Conservation (phyloP, 805 yeast genomes). For the Starmerella ratchasimensis region DNA sequence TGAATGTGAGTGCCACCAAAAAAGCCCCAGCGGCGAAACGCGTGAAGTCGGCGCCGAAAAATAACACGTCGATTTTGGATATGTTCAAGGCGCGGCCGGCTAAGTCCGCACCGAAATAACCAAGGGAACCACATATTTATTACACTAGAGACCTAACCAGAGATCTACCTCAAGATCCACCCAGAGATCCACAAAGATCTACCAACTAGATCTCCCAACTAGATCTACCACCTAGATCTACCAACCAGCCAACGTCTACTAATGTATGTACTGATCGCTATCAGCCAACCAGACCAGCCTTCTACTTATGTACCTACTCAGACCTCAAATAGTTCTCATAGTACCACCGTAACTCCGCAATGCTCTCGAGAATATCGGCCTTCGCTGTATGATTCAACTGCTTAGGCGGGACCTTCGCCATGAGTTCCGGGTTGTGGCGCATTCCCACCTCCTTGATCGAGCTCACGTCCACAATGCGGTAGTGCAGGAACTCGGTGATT, state of each 20-base stretch:
- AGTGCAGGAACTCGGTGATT: constrained; percentile 43
- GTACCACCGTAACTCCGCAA: constrained; percentile 69
- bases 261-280: neutral
- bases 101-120: too few relatives aligned
- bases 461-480: constrained; percentile 84
- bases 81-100: constrained; percentile 23
- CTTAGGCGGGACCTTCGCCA: constrained; percentile 49
- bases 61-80: constrained; percentile 23
- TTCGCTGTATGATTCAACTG: constrained; percentile 69
- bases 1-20: constrained; percentile 1
- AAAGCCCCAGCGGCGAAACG: constrained; percentile 9
- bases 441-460: constrained; percentile 64
- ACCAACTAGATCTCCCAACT: too few relatives aligned
- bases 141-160: too few relatives aligned
- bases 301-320: neutral
- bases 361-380: constrained; percentile 79
- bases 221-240: too few relatives aligned
- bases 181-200: too few relatives aligned
- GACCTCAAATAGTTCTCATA: constrained; percentile 40
- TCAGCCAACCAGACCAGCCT: neutral
- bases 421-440: constrained; percentile 59
- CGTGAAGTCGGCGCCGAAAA: constrained; percentile 7
- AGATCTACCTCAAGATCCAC: too few relatives aligned
- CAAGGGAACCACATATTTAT: too few relatives aligned
- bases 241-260: too few relatives aligned